Base-by-base conservation (phyloP, 2,329 filamentous ascomycete species). In the Ramularia collo-cygni region DNA sequence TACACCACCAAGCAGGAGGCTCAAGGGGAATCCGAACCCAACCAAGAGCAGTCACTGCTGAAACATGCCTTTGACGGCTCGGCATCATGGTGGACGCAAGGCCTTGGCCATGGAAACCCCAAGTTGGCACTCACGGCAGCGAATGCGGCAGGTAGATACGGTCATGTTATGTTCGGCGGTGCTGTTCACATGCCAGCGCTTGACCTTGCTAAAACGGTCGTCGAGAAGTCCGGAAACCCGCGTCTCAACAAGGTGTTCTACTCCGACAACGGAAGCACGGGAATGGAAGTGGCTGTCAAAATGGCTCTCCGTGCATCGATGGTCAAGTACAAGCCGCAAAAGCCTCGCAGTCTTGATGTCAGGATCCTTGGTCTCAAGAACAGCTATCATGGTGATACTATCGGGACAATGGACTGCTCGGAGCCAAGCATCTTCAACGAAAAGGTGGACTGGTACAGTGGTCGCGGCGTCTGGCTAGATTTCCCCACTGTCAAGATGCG, bases 81-180 rank as follows among this genome's bases (percentile, higher is more conserved):
- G 1, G 85, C 85, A 1, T 90, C 85, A 0, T 93, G 87, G 86
- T 93, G 87, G 86, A 93, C 86, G 0, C 87, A 93, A 62, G 86
- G 86, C 2, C 72, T 93, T 0, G 86, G 87, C 1, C 87, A 93
- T 50, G 83, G 80, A 4, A 88, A 85, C 51, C 76, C 85, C 0
- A 65, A 71, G 0, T 68, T 93, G 1, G 76, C 84, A 0, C 72
- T 92, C 2, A 79, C 83, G 0, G 85, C 85, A 2, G 83, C 86
- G 0, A 81, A 92, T 55, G 85, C 87, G 0, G 84, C 86, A 1
- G 85, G 86, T 6, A 74, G 85, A 18, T 93, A 92, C 55, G 86
- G 86, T 0, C 86, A 93, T 61, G 83, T 92, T 50, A 92, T 93
- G 83, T 92, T 93, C 55, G 83, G 85, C 0, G 79, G 79, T 7